Conservation (phyloP, 2,329 filamentous ascomycete species). For the Cordyceps cicadae region DNA sequence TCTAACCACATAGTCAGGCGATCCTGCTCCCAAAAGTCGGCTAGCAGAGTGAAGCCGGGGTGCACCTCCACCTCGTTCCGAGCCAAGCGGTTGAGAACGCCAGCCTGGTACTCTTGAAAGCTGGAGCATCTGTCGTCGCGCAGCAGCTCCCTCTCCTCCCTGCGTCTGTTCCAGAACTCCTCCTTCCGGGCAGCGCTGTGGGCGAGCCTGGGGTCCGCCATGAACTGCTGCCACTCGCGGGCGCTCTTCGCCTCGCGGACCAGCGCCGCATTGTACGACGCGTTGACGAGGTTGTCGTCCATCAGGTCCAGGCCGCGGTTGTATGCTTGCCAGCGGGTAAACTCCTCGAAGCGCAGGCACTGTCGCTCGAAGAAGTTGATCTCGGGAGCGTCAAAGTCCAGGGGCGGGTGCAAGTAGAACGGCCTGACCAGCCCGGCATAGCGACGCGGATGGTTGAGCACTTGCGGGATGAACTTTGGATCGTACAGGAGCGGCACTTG, state of each 20-base stretch:
- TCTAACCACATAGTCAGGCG: slow-evolving; percentile 27
- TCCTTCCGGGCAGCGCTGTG: neutral
- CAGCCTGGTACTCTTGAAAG: neutral
- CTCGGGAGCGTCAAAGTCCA: neutral
- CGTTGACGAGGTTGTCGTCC: slow-evolving; percentile 73
- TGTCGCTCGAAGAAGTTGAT: slow-evolving; percentile 1
- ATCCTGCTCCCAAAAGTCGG: slow-evolving; percentile 15
- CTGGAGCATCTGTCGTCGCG: neutral
- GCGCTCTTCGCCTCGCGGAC: neutral
- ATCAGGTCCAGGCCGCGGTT: slow-evolving; percentile 48
- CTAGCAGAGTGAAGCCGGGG: neutral
- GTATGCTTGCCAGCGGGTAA: neutral
- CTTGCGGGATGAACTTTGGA: neutral
- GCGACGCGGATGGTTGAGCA: neutral
- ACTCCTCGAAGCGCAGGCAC: neutral
- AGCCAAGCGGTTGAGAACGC: neutral
- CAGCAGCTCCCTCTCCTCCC: neutral
- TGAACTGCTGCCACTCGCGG: neutral
- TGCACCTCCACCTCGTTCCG: neutral
- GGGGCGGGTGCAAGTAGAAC: neutral
- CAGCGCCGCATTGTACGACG: neutral
- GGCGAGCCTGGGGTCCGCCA: no score
- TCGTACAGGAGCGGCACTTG: neutral
- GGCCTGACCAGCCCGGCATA: neutral
- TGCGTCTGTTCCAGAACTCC: neutral